These are phyloP conservation scores for Fusarium sp. DNA, from an alignment of 2,329 filamentous ascomycete genomes.

Conservation along the genomic window DNA sequence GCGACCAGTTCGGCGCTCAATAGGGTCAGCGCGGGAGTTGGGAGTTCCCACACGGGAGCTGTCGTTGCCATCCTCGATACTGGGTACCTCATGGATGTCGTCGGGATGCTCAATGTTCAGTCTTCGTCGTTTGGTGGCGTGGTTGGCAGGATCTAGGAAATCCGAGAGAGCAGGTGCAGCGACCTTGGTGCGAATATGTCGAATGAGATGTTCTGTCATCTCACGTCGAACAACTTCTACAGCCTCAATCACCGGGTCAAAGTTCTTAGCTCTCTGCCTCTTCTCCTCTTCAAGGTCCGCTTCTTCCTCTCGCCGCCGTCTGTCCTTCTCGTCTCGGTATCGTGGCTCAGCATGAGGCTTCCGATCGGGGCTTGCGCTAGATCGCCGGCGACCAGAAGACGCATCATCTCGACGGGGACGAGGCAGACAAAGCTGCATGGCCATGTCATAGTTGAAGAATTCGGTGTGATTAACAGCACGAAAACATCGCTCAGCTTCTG, in stretches of 20 bases:
- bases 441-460: slow-evolving; percentile 93
- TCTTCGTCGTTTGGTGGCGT: slow-evolving; percentile 83
- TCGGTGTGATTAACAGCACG: slow-evolving; percentile 83
- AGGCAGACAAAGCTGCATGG: slow-evolving; percentile 80
- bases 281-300: slow-evolving; percentile 92
- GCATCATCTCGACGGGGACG: slow-evolving; percentile 46
- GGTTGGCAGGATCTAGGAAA: slow-evolving; percentile 85
- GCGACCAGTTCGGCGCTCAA: slow-evolving; percentile 71
- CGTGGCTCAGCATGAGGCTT: slow-evolving; percentile 42
- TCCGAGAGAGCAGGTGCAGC: slow-evolving; percentile 85
- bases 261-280: slow-evolving; percentile 84
- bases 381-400: slow-evolving; percentile 49
- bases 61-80: slow-evolving; percentile 73
- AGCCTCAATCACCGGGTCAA: slow-evolving; percentile 92
- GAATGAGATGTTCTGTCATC: slow-evolving; percentile 87
- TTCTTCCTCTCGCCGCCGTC: slow-evolving; percentile 79
- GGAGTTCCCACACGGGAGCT: slow-evolving; percentile 76
- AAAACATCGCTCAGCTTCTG: slow-evolving; percentile 86
- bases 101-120: slow-evolving; percentile 82
- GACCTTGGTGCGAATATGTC: slow-evolving; percentile 90
- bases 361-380: slow-evolving; percentile 56
- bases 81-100: slow-evolving; percentile 66
- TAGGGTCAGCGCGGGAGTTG: slow-evolving; percentile 72
- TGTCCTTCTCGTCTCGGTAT: slow-evolving; percentile 72
- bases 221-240: slow-evolving; percentile 84